A percentile compares a stretch with the other conserved stretches of the same genome.
Evolutionary conservation across 805 yeast genomes (phyloP).

Genomic region (Saturnispora mendoncae): DNA sequence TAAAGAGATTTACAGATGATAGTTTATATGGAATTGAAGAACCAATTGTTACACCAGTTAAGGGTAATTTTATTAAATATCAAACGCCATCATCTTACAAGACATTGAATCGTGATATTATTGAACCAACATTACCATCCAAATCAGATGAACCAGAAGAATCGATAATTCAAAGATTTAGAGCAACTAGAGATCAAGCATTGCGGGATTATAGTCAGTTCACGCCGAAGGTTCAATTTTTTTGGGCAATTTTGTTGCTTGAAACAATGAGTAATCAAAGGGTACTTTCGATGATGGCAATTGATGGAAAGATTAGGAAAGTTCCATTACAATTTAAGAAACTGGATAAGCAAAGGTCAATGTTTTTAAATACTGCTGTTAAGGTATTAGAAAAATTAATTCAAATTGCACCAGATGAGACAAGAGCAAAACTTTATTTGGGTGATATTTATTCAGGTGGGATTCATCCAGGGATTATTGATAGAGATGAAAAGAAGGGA

Average conservation of each 20-base stretch:
- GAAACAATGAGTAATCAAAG: conserved; percentile 38
- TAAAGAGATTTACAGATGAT: conserved; percentile 8
- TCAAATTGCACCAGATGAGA: conserved; percentile 35
- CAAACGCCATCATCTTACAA: conserved; percentile 17
- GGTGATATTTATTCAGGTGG: conserved; percentile 53
- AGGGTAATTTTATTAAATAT: conserved; percentile 11
- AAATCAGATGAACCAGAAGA: conserved; percentile 24
- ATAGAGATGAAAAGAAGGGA: conserved; percentile 51
- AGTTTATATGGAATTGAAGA: background rate
- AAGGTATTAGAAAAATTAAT: conserved; percentile 52
- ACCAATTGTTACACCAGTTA: background rate
- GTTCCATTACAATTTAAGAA: conserved; percentile 34
- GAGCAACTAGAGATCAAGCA: conserved; percentile 25
- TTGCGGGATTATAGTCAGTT: conserved; percentile 31
- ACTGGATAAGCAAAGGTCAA: conserved; percentile 42
- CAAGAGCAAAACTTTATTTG: conserved; percentile 49
- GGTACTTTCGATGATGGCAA: conserved; percentile 35
- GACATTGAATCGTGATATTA: conserved; percentile 20
- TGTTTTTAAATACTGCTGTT: conserved; percentile 47
- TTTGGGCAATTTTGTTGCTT: conserved; percentile 52
- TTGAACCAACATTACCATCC: conserved; percentile 26
- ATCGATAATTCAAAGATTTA: conserved; percentile 23
- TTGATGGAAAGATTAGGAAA: conserved; percentile 38
- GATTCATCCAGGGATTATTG: conserved; percentile 38
- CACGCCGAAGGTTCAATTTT: conserved; percentile 47